A percentile compares a stretch with the other conserved stretches of the same genome.
These are phyloP conservation scores for Fusarium mundagurra DNA, from an alignment of 2,329 filamentous ascomycete species.

Conservation along the genomic window DNA sequence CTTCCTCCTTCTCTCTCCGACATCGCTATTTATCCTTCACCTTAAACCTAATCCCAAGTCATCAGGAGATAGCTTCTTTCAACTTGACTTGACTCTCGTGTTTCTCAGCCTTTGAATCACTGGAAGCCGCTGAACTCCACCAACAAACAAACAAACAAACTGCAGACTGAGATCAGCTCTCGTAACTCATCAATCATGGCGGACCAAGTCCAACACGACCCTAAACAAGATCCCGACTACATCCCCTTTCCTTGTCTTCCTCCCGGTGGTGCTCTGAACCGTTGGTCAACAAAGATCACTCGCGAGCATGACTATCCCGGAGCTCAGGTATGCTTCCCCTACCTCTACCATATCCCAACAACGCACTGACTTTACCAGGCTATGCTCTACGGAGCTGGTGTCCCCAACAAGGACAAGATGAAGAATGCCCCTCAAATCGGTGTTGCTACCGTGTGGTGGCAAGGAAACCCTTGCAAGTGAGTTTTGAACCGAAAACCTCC, in stretches of 20 bases:
- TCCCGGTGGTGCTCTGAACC: conserved; percentile 73
- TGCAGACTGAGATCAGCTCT: neutral
- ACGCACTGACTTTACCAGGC: conserved; percentile 62
- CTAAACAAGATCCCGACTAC: conserved; percentile 62
- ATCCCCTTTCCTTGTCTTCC: conserved; percentile 63
- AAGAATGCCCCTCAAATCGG: conserved; percentile 91
- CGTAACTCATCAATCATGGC: conserved; percentile 37
- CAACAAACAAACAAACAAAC: neutral
- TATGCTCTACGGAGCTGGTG: conserved; percentile 94
- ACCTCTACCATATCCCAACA: neutral
- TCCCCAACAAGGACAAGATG: conserved; percentile 85
- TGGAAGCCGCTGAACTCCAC: neutral
- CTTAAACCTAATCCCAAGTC: neutral
- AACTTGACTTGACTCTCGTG: neutral
- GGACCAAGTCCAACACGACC: conserved; percentile 45
- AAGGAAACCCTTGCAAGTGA: conserved; percentile 95
- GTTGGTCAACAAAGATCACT: conserved; percentile 85
- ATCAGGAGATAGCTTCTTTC: neutral
- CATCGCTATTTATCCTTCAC: neutral
- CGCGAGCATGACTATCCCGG: conserved; percentile 90
- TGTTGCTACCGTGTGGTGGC: conserved; percentile 95
- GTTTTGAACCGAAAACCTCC: conserved; percentile 47
- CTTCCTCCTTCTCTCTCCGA: neutral
- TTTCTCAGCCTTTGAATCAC: neutral
- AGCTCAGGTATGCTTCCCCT: conserved; percentile 71